phyloP scores from a whole-genome alignment of 2,329 filamentous ascomycete genomes.

The Ramichloridium luteum region DNA sequence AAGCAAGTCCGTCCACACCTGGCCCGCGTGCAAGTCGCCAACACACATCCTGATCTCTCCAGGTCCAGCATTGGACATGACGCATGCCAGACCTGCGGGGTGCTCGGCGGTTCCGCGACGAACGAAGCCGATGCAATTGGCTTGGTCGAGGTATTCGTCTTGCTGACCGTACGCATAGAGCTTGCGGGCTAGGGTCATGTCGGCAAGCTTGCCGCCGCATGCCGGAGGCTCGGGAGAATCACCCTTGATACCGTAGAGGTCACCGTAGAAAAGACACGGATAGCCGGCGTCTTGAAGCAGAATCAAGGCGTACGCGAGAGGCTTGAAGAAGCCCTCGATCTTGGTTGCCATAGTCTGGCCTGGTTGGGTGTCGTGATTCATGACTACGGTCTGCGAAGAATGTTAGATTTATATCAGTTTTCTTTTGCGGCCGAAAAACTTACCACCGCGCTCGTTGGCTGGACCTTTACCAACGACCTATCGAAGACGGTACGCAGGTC shows the following conservation, averaged over 20 bases:
- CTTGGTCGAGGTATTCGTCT: constrained; percentile 48
- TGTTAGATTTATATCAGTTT: background rate
- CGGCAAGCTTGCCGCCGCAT: constrained; percentile 31
- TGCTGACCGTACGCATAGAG: constrained; percentile 54
- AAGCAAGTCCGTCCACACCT: constrained; percentile 53
- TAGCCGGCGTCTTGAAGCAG: constrained; percentile 51
- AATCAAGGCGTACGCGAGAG: constrained; percentile 58
- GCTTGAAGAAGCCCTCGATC: constrained; percentile 57
- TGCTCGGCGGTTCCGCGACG: constrained; percentile 38
- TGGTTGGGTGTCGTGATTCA: constrained; percentile 57
- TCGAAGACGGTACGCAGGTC: constrained; percentile 40
- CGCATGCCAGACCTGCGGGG: constrained; percentile 41
- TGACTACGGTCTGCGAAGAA: constrained; percentile 44
- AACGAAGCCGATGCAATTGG: constrained; percentile 51
- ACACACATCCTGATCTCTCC: constrained; percentile 48
- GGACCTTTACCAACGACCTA: constrained; percentile 11
- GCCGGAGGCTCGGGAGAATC: constrained; percentile 38
- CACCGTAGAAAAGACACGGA: constrained; percentile 57
- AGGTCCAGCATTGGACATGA: constrained; percentile 25
- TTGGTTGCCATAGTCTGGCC: constrained; percentile 51
- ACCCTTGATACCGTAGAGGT: constrained; percentile 49
- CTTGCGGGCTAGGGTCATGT: constrained; percentile 48
- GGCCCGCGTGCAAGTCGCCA: constrained; percentile 37
- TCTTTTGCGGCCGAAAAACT: background rate
- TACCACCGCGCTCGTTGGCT: constrained; percentile 9